Evolutionary conservation across 306 rosid species (phyloP).

Genomic region (Macrotyloma uniflorum): DNA sequence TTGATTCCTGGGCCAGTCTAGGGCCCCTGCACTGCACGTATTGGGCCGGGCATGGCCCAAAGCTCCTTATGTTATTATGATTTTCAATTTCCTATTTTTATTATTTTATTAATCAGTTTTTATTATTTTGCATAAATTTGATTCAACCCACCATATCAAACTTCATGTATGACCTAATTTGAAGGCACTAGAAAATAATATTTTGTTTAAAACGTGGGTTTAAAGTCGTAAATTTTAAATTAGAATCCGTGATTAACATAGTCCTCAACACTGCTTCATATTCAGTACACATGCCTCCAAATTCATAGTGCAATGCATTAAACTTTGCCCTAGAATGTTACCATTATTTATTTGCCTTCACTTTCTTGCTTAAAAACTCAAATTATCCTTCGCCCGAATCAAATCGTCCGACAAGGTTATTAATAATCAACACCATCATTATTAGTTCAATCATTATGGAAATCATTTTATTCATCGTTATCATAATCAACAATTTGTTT

Average conservation of each 20-base stretch:
- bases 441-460: conserved; percentile 44
- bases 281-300: background rate
- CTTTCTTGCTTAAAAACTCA: conserved; percentile 1
- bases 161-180: background rate
- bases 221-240: background rate
- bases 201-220: background rate
- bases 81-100: background rate
- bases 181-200: background rate
- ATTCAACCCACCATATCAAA: no score
- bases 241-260: background rate
- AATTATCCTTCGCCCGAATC: conserved; percentile 38
- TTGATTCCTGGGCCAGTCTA: background rate
- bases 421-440: conserved; percentile 40
- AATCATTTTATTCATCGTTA: conserved; percentile 42
- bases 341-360: background rate
- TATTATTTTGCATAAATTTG: no score
- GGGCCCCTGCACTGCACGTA: background rate
- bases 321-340: background rate
- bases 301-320: background rate
- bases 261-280: background rate
- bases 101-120: no score
- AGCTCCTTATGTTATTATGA: no score
- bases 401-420: conserved; percentile 48
- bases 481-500: conserved; percentile 26
- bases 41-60: conserved; percentile 5